These are phyloP conservation scores for Choanephora cucurbitarum DNA, from an alignment of 371 early-diverging fungal genomes.

Conservation along the genomic window DNA sequence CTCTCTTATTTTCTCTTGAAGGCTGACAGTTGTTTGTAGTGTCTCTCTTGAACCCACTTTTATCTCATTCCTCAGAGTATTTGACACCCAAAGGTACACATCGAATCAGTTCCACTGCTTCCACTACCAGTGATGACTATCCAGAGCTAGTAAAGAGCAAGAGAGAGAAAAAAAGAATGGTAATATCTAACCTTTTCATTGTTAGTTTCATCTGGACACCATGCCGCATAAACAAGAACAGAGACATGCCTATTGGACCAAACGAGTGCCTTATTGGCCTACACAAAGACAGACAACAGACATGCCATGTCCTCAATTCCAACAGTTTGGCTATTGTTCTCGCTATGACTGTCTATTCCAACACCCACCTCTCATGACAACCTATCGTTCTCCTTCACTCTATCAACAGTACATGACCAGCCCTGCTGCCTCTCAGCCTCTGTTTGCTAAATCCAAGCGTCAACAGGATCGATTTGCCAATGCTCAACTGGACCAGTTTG, in stretches of 20 bases:
- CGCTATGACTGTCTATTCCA: slow-evolving; percentile 9
- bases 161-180: background rate
- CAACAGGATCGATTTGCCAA: slow-evolving; percentile 53
- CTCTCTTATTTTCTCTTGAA: too few species aligned
- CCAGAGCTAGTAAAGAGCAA: slow-evolving; percentile 10
- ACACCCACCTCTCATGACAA: background rate
- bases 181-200: background rate
- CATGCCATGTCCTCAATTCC: slow-evolving; percentile 10
- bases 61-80: slow-evolving; percentile 13
- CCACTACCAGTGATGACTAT: slow-evolving; percentile 8
- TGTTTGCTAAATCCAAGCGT: background rate
- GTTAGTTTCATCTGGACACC: slow-evolving; percentile 1
- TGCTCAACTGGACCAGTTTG: slow-evolving; percentile 66
- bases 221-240: background rate
- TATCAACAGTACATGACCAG: slow-evolving; percentile 5
- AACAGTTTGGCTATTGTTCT: slow-evolving; percentile 18
- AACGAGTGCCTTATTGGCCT: background rate
- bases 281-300: background rate
- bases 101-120: background rate
- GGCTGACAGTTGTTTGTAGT: too few species aligned
- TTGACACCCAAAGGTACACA: background rate
- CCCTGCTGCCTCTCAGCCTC: background rate
- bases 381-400: background rate
- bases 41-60: slow-evolving; percentile 10
- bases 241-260: too few species aligned